Base-by-base conservation (phyloP, 345 rosid species). In the Sisymbrium irio region DNA sequence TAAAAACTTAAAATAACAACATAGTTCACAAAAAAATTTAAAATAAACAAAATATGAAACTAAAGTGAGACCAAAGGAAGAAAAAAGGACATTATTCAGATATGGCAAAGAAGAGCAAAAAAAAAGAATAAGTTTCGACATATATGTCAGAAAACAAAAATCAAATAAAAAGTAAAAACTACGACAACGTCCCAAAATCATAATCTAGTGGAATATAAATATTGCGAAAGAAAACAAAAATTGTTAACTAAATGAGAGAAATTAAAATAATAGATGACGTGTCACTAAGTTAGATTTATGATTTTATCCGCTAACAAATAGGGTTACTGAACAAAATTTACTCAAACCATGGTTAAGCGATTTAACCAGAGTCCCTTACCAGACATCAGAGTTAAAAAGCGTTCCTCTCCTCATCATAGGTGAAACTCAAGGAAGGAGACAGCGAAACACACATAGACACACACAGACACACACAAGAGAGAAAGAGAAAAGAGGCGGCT, bases 281-380 rank as follows among this genome's bases (percentile, higher is more conserved):
- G 80, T 49, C 62, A 69, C 32, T 14, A 69, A 35, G 60, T 44
- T 44, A 69, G 75, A 69, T 44, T 15, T 39, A n/a, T 9, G 12
- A 39, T 11, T 36, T 9, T 27, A 27, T 56, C 64, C 66, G 11
- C 56, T 50, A 2, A 63, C 49, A 62, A 69, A 62, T 25, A 62
- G 32, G 32, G 33, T 18, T 53, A 55, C 6, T 42, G 56, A 32
- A 54, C 17, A 27, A 0, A 0, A 40, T 14, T 35, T 9, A 76
- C 59, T 2, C 79, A 62, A 76, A 77, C 80, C 80, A 77, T 77
- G 76, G 76, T 77, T 77, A 71, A 20, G 27, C 0, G 28, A 64
- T 35, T 70, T 77, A 77, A 76, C 80, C 76, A 76, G 59, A 69
- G 75, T 76, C 50, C 33, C 33, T 49, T 7, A 60, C 4, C 0